Evolutionary conservation across 2,329 filamentous ascomycete genomes (phyloP), one percentile per base, ranked within the genome.

Genomic region (Penicillium glabrum): DNA sequence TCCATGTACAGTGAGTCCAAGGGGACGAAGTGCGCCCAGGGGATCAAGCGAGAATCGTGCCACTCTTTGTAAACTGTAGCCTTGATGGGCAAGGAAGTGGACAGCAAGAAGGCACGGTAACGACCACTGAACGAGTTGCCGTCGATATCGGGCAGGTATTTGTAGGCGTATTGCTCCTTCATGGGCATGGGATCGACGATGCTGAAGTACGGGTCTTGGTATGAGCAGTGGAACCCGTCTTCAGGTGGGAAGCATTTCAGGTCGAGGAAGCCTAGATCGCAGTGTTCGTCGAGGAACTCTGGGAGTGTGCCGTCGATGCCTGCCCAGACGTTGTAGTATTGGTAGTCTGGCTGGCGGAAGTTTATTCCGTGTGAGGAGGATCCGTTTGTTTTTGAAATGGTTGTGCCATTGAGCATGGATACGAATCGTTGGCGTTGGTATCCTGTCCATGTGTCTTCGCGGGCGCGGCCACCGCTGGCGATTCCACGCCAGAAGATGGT

Each of bases 351-450:
- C 63, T 70, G 48, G 64, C 61, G 53, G 70, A 69, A 63, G 56
- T 73, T 53, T 31, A 67, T 56, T 13, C 57, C 53, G 53, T 74
- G 63, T n/a, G 73, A 71, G 11, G 60, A 58, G 43, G 67, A 66
- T 16, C 72, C 65, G 62, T 87, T 82, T 3, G 82, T 82, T 7
- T 72, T 67, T 6, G 67, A 66, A 4, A 89, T 77, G 55, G 79
- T 81, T 8, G 86, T 89, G 11, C 79, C 82, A 64, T 92, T 91
- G 67, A 87, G 82, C 86, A 91, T 89, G 46, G 85, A 80, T 2
- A 91, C 82, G 67, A 92, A 90, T 2, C 89, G 86, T 67, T 91
- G 89, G 3, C 89, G 84, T 61, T 92, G 89, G 67, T 91, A 91
- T 0, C 85, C 83, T 11, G 79, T 83, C 89, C 89, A 92, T 64